Base-by-base conservation (phyloP, 1,284 basidiomycete species). In the Ceratobasidium sp. region DNA sequence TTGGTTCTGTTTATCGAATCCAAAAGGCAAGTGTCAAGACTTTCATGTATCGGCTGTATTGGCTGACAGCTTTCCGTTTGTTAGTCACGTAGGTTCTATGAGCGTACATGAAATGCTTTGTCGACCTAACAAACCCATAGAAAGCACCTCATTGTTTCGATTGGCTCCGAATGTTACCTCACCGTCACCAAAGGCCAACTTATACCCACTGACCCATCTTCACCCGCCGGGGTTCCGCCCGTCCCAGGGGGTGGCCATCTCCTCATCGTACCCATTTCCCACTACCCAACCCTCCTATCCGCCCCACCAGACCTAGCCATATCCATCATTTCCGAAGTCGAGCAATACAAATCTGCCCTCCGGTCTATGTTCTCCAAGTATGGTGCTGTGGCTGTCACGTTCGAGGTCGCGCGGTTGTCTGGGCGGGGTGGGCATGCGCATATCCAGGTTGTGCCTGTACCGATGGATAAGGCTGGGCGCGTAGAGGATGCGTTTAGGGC, bases 1-100 rank as follows among this genome's bases (percentile, higher is more conserved):
- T 82, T 98, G 96, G 95, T 98, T 98, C 85, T 98, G 96, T 81
- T 81, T 98, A 72, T 96, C 94, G 62, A 98, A 98, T 80, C 96
- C 96, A 0, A 91, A 89, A 90, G 92, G 92, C 92, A 80, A 77
- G 90, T 83, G 14, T 41, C 39, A 6, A 43, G 64, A 59, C 9
- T n/a, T 39, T 13, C 48, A 69, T 61, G 22, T 8, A 16, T 56
- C 19, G 19, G 22, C 29, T 27, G 11, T 29, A 11, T 53, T 34
- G 31, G 24, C 48, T 62, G 39, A 46, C 31, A 19, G 9, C 46
- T 41, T 51, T 24, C 16, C 22, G 13, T 51, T 46, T 11, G 22
- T 14, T 53, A 72, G 69, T 72, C 56, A 72, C 69, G 69, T 72
- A 72, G 16, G 69, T 72, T 5, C 39, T 7, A 31, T 4, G 24